These are phyloP conservation scores for Globisporangium nodosum DNA, from an alignment of 352 stramenopile species.

Conservation along the genomic window DNA sequence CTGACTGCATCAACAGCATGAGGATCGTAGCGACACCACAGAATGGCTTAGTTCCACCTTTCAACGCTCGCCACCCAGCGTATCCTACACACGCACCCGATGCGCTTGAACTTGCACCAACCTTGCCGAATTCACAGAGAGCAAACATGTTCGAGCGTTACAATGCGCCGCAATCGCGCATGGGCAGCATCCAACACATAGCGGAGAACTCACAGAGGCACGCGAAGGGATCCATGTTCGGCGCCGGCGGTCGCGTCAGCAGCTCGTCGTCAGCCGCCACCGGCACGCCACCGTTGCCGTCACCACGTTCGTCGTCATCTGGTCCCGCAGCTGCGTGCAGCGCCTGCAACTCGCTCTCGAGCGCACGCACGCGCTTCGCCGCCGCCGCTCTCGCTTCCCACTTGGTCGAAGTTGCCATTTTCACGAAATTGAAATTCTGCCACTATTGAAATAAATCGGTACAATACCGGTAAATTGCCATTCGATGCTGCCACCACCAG, in stretches of 20 bases:
- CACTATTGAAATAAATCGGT: neutral
- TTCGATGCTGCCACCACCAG: neutral
- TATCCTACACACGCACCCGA: conserved; percentile 22
- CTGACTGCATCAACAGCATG: conserved; percentile 8
- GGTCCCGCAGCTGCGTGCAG: neutral
- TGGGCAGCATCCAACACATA: too few species aligned
- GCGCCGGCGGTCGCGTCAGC: neutral
- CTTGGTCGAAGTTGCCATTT: neutral
- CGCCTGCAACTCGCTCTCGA: conserved; percentile 9
- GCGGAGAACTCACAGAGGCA: conserved; percentile 32
- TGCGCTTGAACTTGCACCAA: conserved; percentile 46
- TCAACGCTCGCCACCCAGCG: too few species aligned
- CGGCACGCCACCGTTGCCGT: neutral
- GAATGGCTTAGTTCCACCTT: neutral
- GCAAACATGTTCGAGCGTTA: too few species aligned
- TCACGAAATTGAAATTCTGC: neutral
- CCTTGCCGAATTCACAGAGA: conserved; percentile 7
- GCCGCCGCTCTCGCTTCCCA: neutral
- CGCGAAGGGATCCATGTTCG: conserved; percentile 42
- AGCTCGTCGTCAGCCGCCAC: neutral
- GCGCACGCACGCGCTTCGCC: conserved; percentile 1
- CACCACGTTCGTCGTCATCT: neutral
- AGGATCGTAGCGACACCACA: neutral
- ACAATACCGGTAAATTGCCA: neutral
- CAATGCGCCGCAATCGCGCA: too few species aligned